A percentile compares a stretch with the other conserved stretches of the same genome.
Conservation (phyloP, 2,329 filamentous ascomycete species). For the Aaosphaeria pasadenensis region DNA sequence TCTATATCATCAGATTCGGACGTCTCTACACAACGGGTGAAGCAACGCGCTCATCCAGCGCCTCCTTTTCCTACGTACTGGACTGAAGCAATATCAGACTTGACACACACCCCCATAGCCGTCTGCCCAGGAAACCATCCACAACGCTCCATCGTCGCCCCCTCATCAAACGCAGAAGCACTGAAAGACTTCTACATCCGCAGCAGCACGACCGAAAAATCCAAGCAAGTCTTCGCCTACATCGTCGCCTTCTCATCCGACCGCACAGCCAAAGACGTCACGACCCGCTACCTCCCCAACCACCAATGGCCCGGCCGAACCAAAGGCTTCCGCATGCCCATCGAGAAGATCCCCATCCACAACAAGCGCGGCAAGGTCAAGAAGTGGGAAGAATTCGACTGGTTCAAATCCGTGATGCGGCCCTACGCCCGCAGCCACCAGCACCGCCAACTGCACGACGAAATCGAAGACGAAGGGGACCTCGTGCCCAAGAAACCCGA, state of each 20-base stretch:
- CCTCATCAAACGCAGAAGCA: conserved; percentile 68
- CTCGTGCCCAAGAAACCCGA: conserved; percentile 67
- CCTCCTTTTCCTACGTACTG: conserved; percentile 87
- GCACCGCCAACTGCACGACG: conserved; percentile 67
- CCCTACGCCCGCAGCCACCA: conserved; percentile 60
- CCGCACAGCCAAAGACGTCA: conserved; percentile 91
- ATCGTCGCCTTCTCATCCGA: conserved; percentile 79
- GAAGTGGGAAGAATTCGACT: conserved; percentile 76
- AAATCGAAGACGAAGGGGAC: conserved; percentile 74
- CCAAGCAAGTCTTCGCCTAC: conserved; percentile 88
- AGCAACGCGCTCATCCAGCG: conserved; percentile 44
- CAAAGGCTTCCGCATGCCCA: conserved; percentile 74
- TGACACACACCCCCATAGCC: conserved; percentile 73
- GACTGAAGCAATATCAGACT: conserved; percentile 82
- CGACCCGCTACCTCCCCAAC: conserved; percentile 81
- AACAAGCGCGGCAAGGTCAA: conserved; percentile 75
- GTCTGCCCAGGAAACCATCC: conserved; percentile 63
- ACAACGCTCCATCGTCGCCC: conserved; percentile 46
- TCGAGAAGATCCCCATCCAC: conserved; percentile 78
- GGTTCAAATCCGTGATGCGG: conserved; percentile 80
- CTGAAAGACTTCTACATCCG: conserved; percentile 77
- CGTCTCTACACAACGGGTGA: conserved; percentile 38
- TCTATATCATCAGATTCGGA: too few species aligned
- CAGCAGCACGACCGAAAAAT: conserved; percentile 77
- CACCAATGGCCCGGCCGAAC: conserved; percentile 83